Percentiles rank a stretch among this genome's conserved stretches.
phyloP scores from a whole-genome alignment of 805 yeast genomes.

The Myxozyma kluyveri region DNA sequence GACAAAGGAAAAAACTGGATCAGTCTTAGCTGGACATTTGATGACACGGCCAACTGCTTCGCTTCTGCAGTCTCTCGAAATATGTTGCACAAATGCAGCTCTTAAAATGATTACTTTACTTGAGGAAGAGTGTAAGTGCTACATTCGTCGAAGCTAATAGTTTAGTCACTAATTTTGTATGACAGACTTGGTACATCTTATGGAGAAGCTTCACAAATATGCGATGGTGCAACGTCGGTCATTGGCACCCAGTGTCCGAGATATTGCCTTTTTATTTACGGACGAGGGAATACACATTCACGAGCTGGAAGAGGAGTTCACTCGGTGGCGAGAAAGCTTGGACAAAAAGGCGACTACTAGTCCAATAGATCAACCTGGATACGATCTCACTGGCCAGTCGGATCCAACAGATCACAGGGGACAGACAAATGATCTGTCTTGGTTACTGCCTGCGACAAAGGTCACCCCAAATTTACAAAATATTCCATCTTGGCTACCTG shows the following conservation, averaged over 20 bases:
- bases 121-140: slow-evolving; percentile 21
- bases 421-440: slow-evolving; percentile 12
- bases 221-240: slow-evolving; percentile 39
- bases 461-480: slow-evolving; percentile 39
- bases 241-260: slow-evolving; percentile 38
- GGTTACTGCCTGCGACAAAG: slow-evolving; percentile 32
- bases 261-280: slow-evolving; percentile 37
- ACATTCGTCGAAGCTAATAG: too few species aligned
- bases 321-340: too few species aligned
- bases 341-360: too few species aligned
- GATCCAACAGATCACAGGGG: too few species aligned
- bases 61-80: slow-evolving; percentile 11
- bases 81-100: slow-evolving; percentile 20
- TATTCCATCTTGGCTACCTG: slow-evolving; percentile 78
- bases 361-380: too few species aligned
- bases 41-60: slow-evolving; percentile 19
- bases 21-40: too few species aligned
- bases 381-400: too few species aligned
- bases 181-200: slow-evolving; percentile 26
- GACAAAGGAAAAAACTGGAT: too few species aligned
- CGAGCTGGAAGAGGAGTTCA: slow-evolving; percentile 36
- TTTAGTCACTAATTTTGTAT: not conserved
- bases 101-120: slow-evolving; percentile 17
- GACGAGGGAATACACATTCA: slow-evolving; percentile 34
- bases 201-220: slow-evolving; percentile 32